Evolutionary conservation across 2,329 filamentous ascomycete species (phyloP).

Genomic region (Lasiodiplodia citricola): DNA sequence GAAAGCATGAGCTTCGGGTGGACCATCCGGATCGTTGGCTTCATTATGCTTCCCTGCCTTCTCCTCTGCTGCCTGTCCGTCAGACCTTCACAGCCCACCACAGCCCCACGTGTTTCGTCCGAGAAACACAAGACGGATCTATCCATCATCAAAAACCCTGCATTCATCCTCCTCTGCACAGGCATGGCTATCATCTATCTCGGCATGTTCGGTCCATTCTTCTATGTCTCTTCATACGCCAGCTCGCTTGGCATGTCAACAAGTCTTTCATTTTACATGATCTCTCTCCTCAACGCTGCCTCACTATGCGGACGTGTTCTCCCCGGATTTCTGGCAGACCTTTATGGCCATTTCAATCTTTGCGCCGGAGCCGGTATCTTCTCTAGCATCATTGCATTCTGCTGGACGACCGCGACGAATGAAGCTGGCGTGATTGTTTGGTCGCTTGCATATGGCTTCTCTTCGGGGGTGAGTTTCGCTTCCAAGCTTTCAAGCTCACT

Average conservation of each 20-base stretch:
- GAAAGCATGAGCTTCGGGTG: slow-evolving; percentile 63
- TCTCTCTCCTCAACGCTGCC: slow-evolving; percentile 31
- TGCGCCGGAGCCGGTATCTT: slow-evolving; percentile 36
- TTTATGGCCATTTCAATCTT: slow-evolving; percentile 51
- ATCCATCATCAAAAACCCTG: slow-evolving; percentile 17
- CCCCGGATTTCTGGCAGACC: slow-evolving; percentile 13
- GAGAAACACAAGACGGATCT: neutral
- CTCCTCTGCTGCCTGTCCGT: slow-evolving; percentile 35
- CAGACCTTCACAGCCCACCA: slow-evolving; percentile 29
- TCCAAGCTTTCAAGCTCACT: neutral
- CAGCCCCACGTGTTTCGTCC: neutral
- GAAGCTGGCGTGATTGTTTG: slow-evolving; percentile 53
- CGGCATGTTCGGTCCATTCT: slow-evolving; percentile 40
- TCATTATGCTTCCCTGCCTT: slow-evolving; percentile 60
- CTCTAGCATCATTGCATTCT: slow-evolving; percentile 52
- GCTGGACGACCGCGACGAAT: slow-evolving; percentile 50
- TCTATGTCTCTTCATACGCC: slow-evolving; percentile 38
- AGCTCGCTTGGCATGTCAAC: neutral
- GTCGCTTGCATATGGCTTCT: slow-evolving; percentile 57
- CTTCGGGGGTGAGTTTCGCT: slow-evolving; percentile 45
- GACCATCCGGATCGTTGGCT: slow-evolving; percentile 65
- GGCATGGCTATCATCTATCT: slow-evolving; percentile 35
- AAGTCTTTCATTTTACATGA: slow-evolving; percentile 46
- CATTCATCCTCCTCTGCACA: slow-evolving; percentile 32
- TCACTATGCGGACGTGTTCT: slow-evolving; percentile 12